Base-by-base conservation (phyloP, 192 early-diverging fungal species). In the Linnemannia exigua region DNA sequence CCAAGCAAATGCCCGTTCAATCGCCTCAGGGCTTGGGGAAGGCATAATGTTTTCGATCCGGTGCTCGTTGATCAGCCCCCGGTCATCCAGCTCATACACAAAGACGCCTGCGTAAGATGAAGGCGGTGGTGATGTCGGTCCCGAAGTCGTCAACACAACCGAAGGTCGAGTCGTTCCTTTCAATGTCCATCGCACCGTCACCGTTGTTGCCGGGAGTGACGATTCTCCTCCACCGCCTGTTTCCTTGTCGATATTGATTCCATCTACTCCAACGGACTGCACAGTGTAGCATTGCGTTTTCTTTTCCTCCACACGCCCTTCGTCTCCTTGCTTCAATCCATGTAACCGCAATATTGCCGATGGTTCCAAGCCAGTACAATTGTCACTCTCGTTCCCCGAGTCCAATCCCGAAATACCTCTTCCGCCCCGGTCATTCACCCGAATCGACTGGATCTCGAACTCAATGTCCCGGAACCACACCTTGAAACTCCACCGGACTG, bases 401-500 rank as follows among this genome's bases (percentile, higher is more conserved):
- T 80, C 67, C 86, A 81, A 63, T 28, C 88, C 82, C 35, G 52
- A 38, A 7, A 79, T 33, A 8, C 75, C 76, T 20, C 75, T 68
- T 37, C 72, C 70, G 12, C 84, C 75, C n/a, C 80, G 74, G 52
- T 80, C 88, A 25, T 80, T 79, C 19, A 89, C 87, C 22, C 87
- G 82, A 66, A 92, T 87, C 19, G 80, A 87, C 14, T 85, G 75
- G 20, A 92, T 87, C 54, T 90, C 89, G 31, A 92, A 80, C 5
- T 80, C 72, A 20, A 92, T 74, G 69, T 90, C 87, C 33, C 89
- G 83, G 86, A 90, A 92, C 74, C 90, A 92, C 78, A 88, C 82
- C 47, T 87, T 81, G 66, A 91, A 82, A 82, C 92, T 92, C 89
- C 91, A 92, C 19, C 89, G 82, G 46, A 92, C 74, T 51, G 90